A percentile compares a stretch with the other conserved stretches of the same genome.
These are phyloP conservation scores for Psilocybe tampanensis DNA, from an alignment of 768 basidiomycete species.

Conservation along the genomic window DNA sequence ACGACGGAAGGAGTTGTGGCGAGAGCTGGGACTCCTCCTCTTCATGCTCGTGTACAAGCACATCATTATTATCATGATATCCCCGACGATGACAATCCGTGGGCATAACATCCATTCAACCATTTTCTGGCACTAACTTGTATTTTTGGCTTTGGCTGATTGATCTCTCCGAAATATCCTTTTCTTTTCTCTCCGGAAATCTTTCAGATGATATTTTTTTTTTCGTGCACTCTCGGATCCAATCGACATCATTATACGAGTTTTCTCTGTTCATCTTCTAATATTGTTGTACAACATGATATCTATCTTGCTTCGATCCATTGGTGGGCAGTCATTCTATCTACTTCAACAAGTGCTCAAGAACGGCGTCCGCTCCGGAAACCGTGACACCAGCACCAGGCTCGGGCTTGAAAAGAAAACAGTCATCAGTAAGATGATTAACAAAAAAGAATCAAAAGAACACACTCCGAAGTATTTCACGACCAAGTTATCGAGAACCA, in stretches of 20 bases:
- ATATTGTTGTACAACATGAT: neutral
- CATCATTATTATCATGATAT: conserved; percentile 36
- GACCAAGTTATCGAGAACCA: conserved; percentile 70
- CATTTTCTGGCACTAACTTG: conserved; percentile 1
- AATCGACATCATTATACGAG: no score
- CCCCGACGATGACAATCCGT: conserved; percentile 57
- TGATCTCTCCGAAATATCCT: neutral
- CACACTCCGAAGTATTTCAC: conserved; percentile 66
- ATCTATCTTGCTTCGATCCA: neutral
- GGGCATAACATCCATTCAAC: conserved; percentile 36
- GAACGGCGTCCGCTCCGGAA: conserved; percentile 60
- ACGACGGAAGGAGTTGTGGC: conserved; percentile 32
- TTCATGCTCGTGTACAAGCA: conserved; percentile 38
- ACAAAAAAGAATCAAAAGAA: conserved; percentile 2
- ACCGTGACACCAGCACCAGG: conserved; percentile 51
- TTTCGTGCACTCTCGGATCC: neutral
- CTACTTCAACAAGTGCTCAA: conserved; percentile 30
- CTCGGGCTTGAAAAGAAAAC: conserved; percentile 45
- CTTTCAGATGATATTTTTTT: neutral
- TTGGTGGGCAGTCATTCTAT: conserved; percentile 4
- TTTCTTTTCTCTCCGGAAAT: neutral
- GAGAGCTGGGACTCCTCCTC: conserved; percentile 45
- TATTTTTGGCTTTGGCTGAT: conserved; percentile 1
- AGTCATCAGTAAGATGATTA: conserved; percentile 7
- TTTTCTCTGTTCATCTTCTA: neutral